These are phyloP conservation scores for Phytophthora idaei DNA, from an alignment of 352 stramenopile species.

Conservation along the genomic window DNA sequence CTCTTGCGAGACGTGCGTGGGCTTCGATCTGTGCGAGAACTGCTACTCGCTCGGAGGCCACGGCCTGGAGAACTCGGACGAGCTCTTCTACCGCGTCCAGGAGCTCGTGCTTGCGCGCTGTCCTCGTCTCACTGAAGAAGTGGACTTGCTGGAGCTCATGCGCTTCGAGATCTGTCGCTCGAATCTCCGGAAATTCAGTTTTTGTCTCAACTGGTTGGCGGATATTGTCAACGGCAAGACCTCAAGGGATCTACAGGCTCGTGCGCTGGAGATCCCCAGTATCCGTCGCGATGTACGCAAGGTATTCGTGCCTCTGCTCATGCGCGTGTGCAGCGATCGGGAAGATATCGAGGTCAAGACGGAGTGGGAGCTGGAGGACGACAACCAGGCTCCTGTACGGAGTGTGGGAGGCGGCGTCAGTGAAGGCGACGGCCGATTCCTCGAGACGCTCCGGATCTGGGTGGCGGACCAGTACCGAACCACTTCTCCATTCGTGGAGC, in stretches of 20 bases:
- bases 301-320: constrained; percentile 80
- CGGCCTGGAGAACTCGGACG: constrained; percentile 84
- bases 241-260: constrained; percentile 73
- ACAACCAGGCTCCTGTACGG: constrained; percentile 69
- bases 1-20: constrained; percentile 79
- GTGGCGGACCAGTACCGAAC: constrained; percentile 86
- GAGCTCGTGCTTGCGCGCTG: constrained; percentile 77
- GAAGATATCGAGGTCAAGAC: constrained; percentile 87
- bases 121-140: constrained; percentile 59
- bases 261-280: constrained; percentile 78
- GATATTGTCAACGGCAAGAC: constrained; percentile 84
- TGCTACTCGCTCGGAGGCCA: constrained; percentile 86
- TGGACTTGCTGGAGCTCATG: constrained; percentile 80
- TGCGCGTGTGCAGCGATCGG: constrained; percentile 77
- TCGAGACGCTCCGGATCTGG: constrained; percentile 87
- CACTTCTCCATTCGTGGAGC: constrained; percentile 86
- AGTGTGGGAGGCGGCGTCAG: constrained; percentile 62
- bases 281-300: constrained; percentile 82
- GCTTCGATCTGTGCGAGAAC: constrained; percentile 82
- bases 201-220: constrained; percentile 84
- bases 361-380: constrained; percentile 84
- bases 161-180: constrained; percentile 88
- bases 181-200: constrained; percentile 88
- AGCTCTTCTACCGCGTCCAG: constrained; percentile 84
- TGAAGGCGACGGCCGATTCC: constrained; percentile 71